These are phyloP conservation scores for Podaxis rugospora DNA, from an alignment of 768 basidiomycete genomes.

Conservation along the genomic window DNA sequence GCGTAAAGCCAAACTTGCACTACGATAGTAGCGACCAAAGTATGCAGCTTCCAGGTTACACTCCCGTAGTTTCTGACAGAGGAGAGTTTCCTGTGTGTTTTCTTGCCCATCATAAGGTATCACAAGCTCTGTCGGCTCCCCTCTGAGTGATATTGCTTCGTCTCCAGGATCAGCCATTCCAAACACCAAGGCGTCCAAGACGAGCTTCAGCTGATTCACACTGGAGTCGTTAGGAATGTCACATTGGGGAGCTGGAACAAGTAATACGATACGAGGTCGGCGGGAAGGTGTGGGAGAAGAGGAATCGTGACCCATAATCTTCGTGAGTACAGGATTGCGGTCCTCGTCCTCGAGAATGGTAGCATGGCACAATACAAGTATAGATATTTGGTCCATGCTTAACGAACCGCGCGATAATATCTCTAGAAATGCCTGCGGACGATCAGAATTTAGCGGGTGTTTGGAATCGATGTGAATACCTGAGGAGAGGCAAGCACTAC, in stretches of 20 bases:
- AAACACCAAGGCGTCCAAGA: constrained; percentile 34
- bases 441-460: not conserved
- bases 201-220: constrained; percentile 33
- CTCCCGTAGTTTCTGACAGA: constrained; percentile 27
- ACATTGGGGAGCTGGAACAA: constrained; percentile 14
- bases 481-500: constrained; percentile 9
- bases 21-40: constrained; percentile 38
- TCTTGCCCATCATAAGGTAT: constrained; percentile 1
- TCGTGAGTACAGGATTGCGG: constrained; percentile 29
- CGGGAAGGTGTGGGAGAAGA: constrained; percentile 26
- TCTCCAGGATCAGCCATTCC: constrained; percentile 30
- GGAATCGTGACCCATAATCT: constrained; percentile 44
- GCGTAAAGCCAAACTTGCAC: constrained; percentile 39
- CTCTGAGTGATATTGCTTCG: constrained; percentile 27
- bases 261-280: constrained; percentile 40
- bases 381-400: constrained; percentile 38
- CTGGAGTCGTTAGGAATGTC: constrained; percentile 26
- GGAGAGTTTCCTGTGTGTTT: not conserved
- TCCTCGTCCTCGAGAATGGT: constrained; percentile 31
- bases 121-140: constrained; percentile 40
- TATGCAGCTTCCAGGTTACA: constrained; percentile 36
- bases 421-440: constrained; percentile 1
- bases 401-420: constrained; percentile 29
- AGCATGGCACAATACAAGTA: constrained; percentile 42
- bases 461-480: constrained; percentile 1